Percentiles rank a stretch among this genome's conserved stretches.
Evolutionary conservation across 2,329 filamentous ascomycete species (phyloP).

Genomic region (Canariomyces notabilis): DNA sequence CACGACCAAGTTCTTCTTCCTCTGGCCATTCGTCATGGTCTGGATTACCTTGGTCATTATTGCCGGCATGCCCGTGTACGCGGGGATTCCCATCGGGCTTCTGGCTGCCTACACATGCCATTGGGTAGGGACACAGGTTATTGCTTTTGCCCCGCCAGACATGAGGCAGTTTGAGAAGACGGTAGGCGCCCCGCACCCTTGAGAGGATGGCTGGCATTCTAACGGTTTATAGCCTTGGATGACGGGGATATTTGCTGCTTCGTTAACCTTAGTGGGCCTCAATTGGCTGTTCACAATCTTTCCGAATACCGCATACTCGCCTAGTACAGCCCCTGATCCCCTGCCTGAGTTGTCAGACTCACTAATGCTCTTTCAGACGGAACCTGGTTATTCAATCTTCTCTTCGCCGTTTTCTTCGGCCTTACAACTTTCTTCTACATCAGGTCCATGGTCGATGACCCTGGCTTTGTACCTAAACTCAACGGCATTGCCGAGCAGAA

Average conservation of each 20-base stretch:
- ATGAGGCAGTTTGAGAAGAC: conserved; percentile 90
- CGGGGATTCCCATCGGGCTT: conserved; percentile 68
- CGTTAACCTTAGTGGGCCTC: conserved; percentile 73
- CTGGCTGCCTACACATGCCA: conserved; percentile 66
- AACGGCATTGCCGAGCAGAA: conserved; percentile 87
- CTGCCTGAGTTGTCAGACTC: not conserved
- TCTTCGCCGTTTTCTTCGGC: conserved; percentile 60
- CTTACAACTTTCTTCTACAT: conserved; percentile 82
- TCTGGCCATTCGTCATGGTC: conserved; percentile 78
- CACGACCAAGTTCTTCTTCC: conserved; percentile 79
- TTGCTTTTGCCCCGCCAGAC: conserved; percentile 78
- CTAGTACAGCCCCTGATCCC: conserved; percentile 45
- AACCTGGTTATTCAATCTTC: conserved; percentile 71
- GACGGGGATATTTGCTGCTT: conserved; percentile 85
- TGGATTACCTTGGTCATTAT: conserved; percentile 67
- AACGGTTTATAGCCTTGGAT: conserved; percentile 71
- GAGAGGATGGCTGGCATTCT: too few species aligned
- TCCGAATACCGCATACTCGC: conserved; percentile 38
- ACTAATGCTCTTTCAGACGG: conserved; percentile 33
- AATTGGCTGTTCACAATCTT: conserved; percentile 72
- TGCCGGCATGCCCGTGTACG: conserved; percentile 66
- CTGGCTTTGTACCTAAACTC: conserved; percentile 87
- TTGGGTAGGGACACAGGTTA: conserved; percentile 68
- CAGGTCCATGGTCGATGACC: conserved; percentile 79
- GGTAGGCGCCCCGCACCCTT: conserved; percentile 41